phyloP scores from a whole-genome alignment of 1,284 basidiomycete species.

The Microbotryum violaceum region DNA sequence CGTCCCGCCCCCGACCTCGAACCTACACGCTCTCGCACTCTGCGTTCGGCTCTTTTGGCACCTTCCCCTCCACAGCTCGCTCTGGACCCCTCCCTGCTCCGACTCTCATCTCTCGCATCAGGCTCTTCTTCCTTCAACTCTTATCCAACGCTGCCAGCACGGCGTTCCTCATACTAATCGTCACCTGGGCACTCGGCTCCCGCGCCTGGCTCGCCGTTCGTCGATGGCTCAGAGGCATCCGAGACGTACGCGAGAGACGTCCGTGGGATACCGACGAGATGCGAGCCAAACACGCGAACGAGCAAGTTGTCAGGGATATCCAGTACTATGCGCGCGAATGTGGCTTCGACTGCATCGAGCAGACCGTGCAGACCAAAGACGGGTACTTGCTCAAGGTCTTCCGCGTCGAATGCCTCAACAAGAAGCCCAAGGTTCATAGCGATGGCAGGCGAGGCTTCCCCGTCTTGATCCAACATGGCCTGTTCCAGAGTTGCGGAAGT shows the following conservation, averaged over 20 bases:
- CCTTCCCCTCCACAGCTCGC: slow-evolving; percentile 35
- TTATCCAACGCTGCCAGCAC: slow-evolving; percentile 49
- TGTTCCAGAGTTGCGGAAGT: slow-evolving; percentile 56
- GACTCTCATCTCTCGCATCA: slow-evolving; percentile 36
- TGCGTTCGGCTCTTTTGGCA: slow-evolving; percentile 32
- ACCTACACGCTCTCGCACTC: slow-evolving; percentile 33
- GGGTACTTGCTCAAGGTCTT: slow-evolving; percentile 52
- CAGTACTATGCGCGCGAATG: slow-evolving; percentile 51
- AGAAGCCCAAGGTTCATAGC: slow-evolving; percentile 36
- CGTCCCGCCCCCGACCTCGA: slow-evolving; percentile 30
- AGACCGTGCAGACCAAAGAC: slow-evolving; percentile 53
- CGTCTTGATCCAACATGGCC: slow-evolving; percentile 55
- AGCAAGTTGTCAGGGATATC: slow-evolving; percentile 51
- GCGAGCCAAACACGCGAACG: slow-evolving; percentile 46
- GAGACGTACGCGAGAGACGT: slow-evolving; percentile 35
- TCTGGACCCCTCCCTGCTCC: slow-evolving; percentile 34
- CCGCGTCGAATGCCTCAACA: slow-evolving; percentile 48
- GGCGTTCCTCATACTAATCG: slow-evolving; percentile 46
- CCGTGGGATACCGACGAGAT: slow-evolving; percentile 48
- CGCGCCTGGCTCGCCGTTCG: slow-evolving; percentile 1
- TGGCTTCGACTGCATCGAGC: slow-evolving; percentile 53
- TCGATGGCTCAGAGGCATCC: slow-evolving; percentile 19
- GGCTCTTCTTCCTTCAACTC: slow-evolving; percentile 46
- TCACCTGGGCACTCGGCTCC: slow-evolving; percentile 41
- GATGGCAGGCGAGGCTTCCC: slow-evolving; percentile 51